phyloP scores from a whole-genome alignment of 164 flowering plant genomes.

The Berberis vulgaris region DNA sequence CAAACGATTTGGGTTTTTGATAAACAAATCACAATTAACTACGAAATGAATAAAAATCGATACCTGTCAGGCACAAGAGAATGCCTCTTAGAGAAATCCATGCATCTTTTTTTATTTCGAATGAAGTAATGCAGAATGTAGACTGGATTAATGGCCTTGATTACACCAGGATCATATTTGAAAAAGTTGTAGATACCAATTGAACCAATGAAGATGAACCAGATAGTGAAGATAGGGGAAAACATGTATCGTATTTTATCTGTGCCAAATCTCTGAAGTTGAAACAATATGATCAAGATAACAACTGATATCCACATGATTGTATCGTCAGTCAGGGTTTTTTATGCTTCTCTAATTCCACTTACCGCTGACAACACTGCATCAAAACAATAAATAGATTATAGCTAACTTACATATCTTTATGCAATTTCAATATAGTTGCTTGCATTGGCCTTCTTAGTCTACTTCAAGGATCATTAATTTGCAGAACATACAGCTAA shows the following conservation, averaged over 20 bases:
- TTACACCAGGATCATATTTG: constrained; percentile 15
- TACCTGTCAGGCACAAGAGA: constrained; percentile 18
- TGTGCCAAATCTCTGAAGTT: constrained; percentile 21
- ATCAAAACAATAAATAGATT: too few species aligned
- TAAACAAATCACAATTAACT: too few species aligned
- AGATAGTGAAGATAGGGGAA: constrained; percentile 16
- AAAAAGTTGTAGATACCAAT: constrained; percentile 16
- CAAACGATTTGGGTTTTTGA: too few species aligned
- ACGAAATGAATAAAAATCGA: too few species aligned
- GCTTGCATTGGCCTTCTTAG: too few species aligned
- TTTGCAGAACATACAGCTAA: too few species aligned
- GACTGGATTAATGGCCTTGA: constrained; percentile 18
- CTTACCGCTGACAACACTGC: too few species aligned
- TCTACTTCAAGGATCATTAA: too few species aligned
- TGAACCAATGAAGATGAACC: constrained; percentile 17
- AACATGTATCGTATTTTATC: constrained; percentile 20
- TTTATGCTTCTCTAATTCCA: too few species aligned
- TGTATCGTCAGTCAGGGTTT: neutral
- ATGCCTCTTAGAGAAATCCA: constrained; percentile 21
- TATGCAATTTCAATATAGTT: too few species aligned
- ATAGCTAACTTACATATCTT: too few species aligned
- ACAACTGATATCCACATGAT: constrained; percentile 15
- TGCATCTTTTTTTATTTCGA: constrained; percentile 10
- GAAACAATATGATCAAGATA: constrained; percentile 12
- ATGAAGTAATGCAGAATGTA: constrained; percentile 15